These are phyloP conservation scores for Cercospora sp. DNA, from an alignment of 2,329 filamentous ascomycete species.

Conservation along the genomic window DNA sequence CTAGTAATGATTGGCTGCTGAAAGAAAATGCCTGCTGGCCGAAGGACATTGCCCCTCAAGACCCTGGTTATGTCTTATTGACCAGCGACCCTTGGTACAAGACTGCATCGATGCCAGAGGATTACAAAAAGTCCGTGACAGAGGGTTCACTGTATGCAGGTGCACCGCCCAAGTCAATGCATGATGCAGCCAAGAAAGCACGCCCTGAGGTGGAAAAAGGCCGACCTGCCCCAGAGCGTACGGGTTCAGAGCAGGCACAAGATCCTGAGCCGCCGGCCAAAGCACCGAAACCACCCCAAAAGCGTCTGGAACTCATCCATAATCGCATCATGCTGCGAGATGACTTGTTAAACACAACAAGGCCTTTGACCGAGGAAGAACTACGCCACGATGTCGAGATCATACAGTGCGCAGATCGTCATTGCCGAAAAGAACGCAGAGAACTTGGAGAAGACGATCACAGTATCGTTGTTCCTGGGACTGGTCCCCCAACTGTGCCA, in stretches of 20 bases:
- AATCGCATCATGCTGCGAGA: constrained; percentile 5
- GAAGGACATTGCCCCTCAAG: constrained; percentile 8
- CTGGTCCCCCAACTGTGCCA: constrained; percentile 1
- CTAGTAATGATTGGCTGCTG: constrained; percentile 7
- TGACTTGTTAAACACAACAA: constrained; percentile 1
- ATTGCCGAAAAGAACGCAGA: constrained; percentile 7
- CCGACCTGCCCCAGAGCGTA: background rate
- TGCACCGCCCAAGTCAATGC: background rate
- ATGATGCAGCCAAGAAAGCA: background rate
- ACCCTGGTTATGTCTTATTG: constrained; percentile 12
- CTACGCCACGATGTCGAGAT: background rate
- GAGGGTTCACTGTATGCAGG: background rate
- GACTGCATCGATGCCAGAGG: background rate
- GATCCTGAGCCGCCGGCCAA: background rate
- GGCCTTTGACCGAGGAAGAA: constrained; percentile 13
- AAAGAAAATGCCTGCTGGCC: constrained; percentile 19
- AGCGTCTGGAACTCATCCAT: background rate
- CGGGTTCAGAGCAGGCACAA: background rate
- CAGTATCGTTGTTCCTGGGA: background rate
- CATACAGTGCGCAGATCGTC: constrained; percentile 6
- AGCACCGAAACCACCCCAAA: background rate
- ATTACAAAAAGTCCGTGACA: background rate
- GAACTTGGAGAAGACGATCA: background rate
- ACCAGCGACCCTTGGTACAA: constrained; percentile 16
- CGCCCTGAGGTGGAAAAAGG: background rate